phyloP scores from a whole-genome alignment of 1,139 yeast species.

The Zygosaccharomyces pseudobailii region DNA sequence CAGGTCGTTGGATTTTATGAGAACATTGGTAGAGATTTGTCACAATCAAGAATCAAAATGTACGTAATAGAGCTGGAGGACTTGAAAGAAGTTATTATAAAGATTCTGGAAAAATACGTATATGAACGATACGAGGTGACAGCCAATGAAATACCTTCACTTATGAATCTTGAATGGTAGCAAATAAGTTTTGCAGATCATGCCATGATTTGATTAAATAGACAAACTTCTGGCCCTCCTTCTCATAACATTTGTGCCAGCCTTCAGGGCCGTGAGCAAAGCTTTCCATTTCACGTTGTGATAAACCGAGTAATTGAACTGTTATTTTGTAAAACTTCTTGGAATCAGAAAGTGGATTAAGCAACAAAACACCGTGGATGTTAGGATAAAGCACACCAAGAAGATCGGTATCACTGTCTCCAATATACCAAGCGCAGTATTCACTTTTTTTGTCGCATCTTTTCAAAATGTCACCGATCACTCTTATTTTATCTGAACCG shows the following conservation, averaged over 20 bases:
- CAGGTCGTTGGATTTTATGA: constrained; percentile 7
- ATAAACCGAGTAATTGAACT: constrained; percentile 15
- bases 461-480: constrained; percentile 10
- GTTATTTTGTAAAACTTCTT: constrained; percentile 20
- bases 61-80: constrained; percentile 9
- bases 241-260: constrained; percentile 10
- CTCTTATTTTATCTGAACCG: constrained; percentile 28
- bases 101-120: constrained; percentile 6
- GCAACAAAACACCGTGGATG: constrained; percentile 26
- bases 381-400: constrained; percentile 26
- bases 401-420: constrained; percentile 34
- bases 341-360: constrained; percentile 28
- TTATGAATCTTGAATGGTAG: constrained; percentile 34
- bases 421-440: constrained; percentile 26
- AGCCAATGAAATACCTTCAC: neutral
- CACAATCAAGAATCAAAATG: neutral
- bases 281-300: neutral
- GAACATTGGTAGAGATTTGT: constrained; percentile 3
- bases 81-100: constrained; percentile 7
- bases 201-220: constrained; percentile 23
- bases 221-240: constrained; percentile 10
- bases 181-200: constrained; percentile 6
- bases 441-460: neutral
- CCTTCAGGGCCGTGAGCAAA: constrained; percentile 4
- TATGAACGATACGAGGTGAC: constrained; percentile 9